Evolutionary conservation across 768 basidiomycete species (phyloP), one percentile per base, ranked within the genome.

Genomic region (Boletus rubroflammeus): DNA sequence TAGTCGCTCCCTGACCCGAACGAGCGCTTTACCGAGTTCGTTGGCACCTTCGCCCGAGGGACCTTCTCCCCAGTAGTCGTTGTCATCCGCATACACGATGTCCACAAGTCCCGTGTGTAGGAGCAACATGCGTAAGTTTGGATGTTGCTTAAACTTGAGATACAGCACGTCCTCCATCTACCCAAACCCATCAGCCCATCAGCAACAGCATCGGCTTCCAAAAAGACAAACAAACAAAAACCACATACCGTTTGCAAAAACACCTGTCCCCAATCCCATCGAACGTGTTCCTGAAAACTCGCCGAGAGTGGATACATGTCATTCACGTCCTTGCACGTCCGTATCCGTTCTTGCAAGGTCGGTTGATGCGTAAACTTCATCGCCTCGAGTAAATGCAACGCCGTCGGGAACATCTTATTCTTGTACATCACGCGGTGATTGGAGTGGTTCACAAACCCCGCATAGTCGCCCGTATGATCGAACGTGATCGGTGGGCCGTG

Each of bases 321-420:
- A 40, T 68, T 67, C n/a, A 72, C 68, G 23, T 67, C 73, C n/a
- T 62, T 63, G 54, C 72, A 72, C 13, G 55, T 61, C 49, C 86
- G 76, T 52, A 91, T 85, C 28, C 62, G 60, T 51, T 88, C 83
- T 11, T 82, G 82, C 17, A 86, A 60, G 0, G 79, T 77, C 0
- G 79, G 81, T 3, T 74, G 72, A 21, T 73, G 67, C 35, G 82
- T 62, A 67, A 83, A 92, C 66, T 87, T 87, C 63, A 87, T 73
- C 9, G 88, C 88, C 68, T 92, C 88, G 50, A 82, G 78, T n/a
- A 92, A 75, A 59, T 92, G 90, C 61, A 83, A 68, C 10, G 85
- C 90, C 2, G 82, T 86, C 2, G 86, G 86, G 60, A 84, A 93
- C 39, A 70, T 67, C 50, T 72, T 73, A 31, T 81, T 75, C 34